Base-by-base conservation (phyloP, 1,284 basidiomycete species). In the Tylopilus orsonianus region DNA sequence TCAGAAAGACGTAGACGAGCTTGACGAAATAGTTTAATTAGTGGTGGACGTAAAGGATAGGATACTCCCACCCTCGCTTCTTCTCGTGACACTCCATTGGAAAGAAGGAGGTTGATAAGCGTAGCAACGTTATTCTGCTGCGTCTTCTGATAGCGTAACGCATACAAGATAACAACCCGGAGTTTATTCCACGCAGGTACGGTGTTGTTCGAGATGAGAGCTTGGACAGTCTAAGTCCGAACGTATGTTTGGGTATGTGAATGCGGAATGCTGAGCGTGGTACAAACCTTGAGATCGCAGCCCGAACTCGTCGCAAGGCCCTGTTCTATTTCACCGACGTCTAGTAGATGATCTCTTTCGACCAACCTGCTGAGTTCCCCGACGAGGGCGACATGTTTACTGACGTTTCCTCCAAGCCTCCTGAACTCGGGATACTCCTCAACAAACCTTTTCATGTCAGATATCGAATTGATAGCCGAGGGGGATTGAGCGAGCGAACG, bases 401-500 rank as follows among this genome's bases (percentile, higher is more conserved):
- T 93, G 26, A 99, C 97, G 67, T 99, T 99, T 19, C 95, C 95
- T 4, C 97, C 93, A 26, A 99, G 78, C 64, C 95, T 95, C 56
- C 87, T 79, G 67, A 99, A 98, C 68, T 99, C 97, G 2, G 97
- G 97, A 70, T 97, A 99, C 60, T 97, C 95, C 66, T 99, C 97
- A 3, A 99, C 90, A 62, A 99, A 99, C 18, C 83, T 83, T 68
- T 97, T 97, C 95, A 97, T 97, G 63, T 99, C 97, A 8, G 87
- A 75, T 50, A 99, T 93, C 0, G 96, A 98, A 66, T 97, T 96
- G 58, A 99, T 97, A 16, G 89, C 77, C 10, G 83, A 81, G 1
- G 90, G 84, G 2, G 83, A 80, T 49, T 90, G 81, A 2, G 87
- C 84, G 19, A 90, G 77, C 14, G 92, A 92, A 46, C 86, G 84